phyloP scores from a whole-genome alignment of 1,139 yeast genomes.

The Sugiyamaella xylanicola region DNA sequence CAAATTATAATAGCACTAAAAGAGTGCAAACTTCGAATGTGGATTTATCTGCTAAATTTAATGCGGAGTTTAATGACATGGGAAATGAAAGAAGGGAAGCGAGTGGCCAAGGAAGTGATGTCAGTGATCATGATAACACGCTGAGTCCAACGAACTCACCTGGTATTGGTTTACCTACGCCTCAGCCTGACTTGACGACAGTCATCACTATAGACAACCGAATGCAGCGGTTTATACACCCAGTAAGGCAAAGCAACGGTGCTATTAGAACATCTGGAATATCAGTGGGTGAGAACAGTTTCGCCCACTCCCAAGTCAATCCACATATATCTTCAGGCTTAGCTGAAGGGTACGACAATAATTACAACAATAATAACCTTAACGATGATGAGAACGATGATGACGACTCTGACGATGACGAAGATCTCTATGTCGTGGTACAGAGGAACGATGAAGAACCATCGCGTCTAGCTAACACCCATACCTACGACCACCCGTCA shows the following conservation, averaged over 20 bases:
- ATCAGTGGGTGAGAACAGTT: not conserved
- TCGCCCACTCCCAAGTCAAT: conserved; percentile 4
- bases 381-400: conserved; percentile 10
- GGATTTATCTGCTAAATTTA: not conserved
- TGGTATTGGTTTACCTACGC: not conserved
- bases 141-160: not conserved
- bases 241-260: conserved; percentile 6
- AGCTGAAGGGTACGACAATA: not conserved
- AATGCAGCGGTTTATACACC: conserved; percentile 17
- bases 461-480: not conserved
- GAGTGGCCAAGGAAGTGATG: not conserved
- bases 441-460: conserved; percentile 14
- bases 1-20: conserved; percentile 12
- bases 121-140: not conserved
- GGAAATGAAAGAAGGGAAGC: not conserved
- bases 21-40: conserved; percentile 6
- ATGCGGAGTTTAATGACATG: not conserved
- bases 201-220: conserved; percentile 2
- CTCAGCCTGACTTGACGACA: conserved; percentile 7
- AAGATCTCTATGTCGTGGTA: conserved; percentile 20
- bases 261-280: not conserved
- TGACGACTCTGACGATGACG: conserved; percentile 18
- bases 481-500: not conserved
- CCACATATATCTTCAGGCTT: not conserved
- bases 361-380: not conserved